Evolutionary conservation across 441 rosid genomes (phyloP).

Genomic region (Jatropha podagrica): DNA sequence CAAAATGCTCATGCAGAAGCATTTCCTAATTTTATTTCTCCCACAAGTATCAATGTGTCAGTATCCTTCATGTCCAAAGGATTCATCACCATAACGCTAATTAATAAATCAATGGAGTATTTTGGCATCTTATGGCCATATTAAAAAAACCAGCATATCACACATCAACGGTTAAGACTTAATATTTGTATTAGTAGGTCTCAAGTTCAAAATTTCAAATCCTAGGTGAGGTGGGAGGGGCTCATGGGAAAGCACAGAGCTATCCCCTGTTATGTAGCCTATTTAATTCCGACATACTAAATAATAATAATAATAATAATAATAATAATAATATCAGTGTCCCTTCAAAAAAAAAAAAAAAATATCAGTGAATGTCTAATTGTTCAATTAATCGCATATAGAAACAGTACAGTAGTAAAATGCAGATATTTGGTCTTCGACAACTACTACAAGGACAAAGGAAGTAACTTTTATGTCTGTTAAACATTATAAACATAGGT

Average conservation of each 20-base stretch:
- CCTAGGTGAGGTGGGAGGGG: no score
- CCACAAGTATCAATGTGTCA: neutral
- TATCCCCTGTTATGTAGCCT: no score
- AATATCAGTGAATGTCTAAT: neutral
- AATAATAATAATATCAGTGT: no score
- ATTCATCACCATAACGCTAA: neutral
- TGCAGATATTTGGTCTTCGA: neutral
- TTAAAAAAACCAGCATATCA: no score
- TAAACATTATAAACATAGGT: neutral
- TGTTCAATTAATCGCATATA: neutral
- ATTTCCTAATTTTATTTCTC: neutral
- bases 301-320: no score
- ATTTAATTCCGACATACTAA: no score
- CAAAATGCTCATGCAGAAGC: neutral
- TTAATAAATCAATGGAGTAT: neutral
- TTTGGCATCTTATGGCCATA: neutral
- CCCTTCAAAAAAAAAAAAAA: no score
- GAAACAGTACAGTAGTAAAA: neutral
- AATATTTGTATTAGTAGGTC: no score
- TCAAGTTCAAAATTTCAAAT: no score
- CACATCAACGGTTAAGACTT: no score
- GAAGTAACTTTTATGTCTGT: neutral
- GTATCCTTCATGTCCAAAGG: neutral
- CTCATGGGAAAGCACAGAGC: no score
- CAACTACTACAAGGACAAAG: neutral